Evolutionary conservation across 768 basidiomycete species (phyloP).

Genomic region (Multifurca ochricompacta): DNA sequence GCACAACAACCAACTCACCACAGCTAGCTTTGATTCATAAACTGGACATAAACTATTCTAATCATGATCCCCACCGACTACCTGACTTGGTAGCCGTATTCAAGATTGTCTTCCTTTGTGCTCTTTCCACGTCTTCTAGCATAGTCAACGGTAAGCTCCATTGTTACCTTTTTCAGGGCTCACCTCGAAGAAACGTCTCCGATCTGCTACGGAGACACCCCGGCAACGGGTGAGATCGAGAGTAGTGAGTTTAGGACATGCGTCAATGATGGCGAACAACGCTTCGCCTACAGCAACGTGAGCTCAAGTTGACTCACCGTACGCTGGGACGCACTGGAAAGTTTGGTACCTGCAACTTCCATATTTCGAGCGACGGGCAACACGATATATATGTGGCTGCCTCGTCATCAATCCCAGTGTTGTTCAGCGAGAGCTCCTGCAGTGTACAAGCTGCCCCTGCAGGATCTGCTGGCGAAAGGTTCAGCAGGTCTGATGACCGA

Average conservation of each 20-base stretch:
- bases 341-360: conserved; percentile 48
- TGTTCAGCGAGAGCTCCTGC: conserved; percentile 46
- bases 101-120: neutral
- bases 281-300: conserved; percentile 37
- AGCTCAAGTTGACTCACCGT: neutral
- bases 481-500: conserved; percentile 43
- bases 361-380: conserved; percentile 43
- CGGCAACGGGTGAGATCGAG: conserved; percentile 63
- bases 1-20: neutral
- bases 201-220: conserved; percentile 48
- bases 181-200: conserved; percentile 63
- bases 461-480: conserved; percentile 34
- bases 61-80: neutral
- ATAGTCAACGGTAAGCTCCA: neutral
- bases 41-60: neutral
- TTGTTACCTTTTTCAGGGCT: neutral
- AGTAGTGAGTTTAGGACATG: conserved; percentile 43
- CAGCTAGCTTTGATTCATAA: neutral
- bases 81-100: neutral
- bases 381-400: conserved; percentile 44
- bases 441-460: conserved; percentile 33
- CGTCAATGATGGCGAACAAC: conserved; percentile 49
- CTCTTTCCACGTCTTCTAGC: conserved; percentile 7
- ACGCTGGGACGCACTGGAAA: conserved; percentile 42
- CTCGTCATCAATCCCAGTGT: conserved; percentile 54